Evolutionary conservation across 352 stramenopile species (phyloP).

Genomic region (Phytopythium vexans): DNA sequence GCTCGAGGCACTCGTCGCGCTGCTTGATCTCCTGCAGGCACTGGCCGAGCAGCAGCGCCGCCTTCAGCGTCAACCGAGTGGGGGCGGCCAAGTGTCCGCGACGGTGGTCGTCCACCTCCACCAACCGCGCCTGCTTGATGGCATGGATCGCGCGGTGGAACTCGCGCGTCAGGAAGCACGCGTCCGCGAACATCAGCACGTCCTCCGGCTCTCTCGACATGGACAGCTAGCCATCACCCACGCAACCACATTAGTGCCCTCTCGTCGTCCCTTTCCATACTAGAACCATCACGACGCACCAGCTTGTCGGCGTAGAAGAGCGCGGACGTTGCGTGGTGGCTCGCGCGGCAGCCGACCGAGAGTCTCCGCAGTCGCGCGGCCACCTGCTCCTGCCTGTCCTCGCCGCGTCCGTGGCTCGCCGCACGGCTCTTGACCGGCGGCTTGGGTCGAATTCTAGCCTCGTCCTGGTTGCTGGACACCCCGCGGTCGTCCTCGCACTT

Average conservation of each 20-base stretch:
- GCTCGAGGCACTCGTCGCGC: slow-evolving; percentile 78
- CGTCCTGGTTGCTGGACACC: too few relatives aligned
- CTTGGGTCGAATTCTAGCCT: too few relatives aligned
- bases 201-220: slow-evolving; percentile 46
- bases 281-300: slow-evolving; percentile 13
- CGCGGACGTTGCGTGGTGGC: slow-evolving; percentile 50
- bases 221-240: slow-evolving; percentile 24
- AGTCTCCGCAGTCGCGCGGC: slow-evolving; percentile 35
- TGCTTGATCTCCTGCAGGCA: slow-evolving; percentile 83
- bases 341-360: slow-evolving; percentile 40
- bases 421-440: too few relatives aligned
- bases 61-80: slow-evolving; percentile 33
- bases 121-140: slow-evolving; percentile 47
- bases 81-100: neutral
- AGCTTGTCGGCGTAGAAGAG: slow-evolving; percentile 85
- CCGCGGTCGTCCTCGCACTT: slow-evolving; percentile 4
- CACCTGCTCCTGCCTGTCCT: slow-evolving; percentile 5
- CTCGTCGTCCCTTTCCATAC: neutral
- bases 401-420: neutral
- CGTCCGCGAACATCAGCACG: slow-evolving; percentile 74
- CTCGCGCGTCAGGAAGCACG: slow-evolving; percentile 64
- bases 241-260: neutral
- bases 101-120: slow-evolving; percentile 22
- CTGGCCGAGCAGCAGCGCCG: slow-evolving; percentile 57
- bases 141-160: slow-evolving; percentile 78